Base-by-base conservation (phyloP, 805 yeast genomes). In the Cyberlindnera mycetangii region DNA sequence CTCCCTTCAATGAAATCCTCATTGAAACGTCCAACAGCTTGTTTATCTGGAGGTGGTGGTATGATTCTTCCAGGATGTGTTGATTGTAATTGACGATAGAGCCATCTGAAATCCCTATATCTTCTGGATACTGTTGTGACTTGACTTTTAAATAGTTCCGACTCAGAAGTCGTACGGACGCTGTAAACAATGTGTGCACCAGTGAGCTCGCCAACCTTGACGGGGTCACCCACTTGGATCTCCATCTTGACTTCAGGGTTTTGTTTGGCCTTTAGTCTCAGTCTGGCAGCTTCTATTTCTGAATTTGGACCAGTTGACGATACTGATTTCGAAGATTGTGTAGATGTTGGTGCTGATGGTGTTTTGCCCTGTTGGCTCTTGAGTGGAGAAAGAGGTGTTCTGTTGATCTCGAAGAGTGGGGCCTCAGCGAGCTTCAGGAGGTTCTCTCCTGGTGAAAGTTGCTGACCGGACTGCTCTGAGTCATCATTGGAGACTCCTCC, bases 11-110 rank as follows among this genome's bases (percentile, higher is more conserved):
- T 81, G 55, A 93, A 90, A 55, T 83, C 89, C 53, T 88, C 88
- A 55, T 89, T 89, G 65, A 93, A 89, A 50, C 97, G 75, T 5
- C 98, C 97, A 44, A 90, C 83, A 7, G 85, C 85, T 50, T 95
- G 96, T 63, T 93, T 95, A 48, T 87, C 95, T 0, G 97, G 90
- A 4, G 98, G 97, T 1, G 98, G 96, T 1, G 99, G 98, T 19
- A 93, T 81, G 30, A 93, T 82, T 47, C 75, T 73, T 1, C 99
- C 99, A 28, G 96, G 95, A 59, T 93, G 89, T 54, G 84, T 87
- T 56, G 79, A 77, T 58, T 85, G 86, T 20, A 93, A 69, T 55
- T 90, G 96, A 52, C 87, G 88, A 63, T 89, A 92, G 11, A 93
- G 71, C 98, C 98, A 92, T 49, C 96, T 70, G 65, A 93, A 92